Conservation (phyloP, 2,329 filamentous ascomycete species). For the Arthrocladium fulminans region DNA sequence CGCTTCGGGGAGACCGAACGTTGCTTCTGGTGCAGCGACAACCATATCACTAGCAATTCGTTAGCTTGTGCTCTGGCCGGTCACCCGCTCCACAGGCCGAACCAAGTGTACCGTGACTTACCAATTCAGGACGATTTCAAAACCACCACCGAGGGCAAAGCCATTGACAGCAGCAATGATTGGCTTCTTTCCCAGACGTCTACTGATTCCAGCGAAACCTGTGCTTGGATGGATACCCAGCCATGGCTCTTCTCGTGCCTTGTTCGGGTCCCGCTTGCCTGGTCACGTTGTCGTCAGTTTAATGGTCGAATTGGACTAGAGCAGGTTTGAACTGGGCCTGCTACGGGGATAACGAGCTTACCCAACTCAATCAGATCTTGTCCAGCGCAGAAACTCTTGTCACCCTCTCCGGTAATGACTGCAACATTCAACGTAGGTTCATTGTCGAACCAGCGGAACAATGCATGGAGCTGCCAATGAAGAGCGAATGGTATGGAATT, state of each 20-base stretch:
- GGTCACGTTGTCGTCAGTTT: background rate
- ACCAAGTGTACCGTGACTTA: slow-evolving; percentile 10
- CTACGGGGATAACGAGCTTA: slow-evolving; percentile 12
- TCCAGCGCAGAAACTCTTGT: slow-evolving; percentile 38
- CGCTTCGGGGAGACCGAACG: slow-evolving; percentile 64
- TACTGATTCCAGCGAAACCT: slow-evolving; percentile 39
- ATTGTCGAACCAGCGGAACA: slow-evolving; percentile 40
- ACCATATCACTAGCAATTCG: slow-evolving; percentile 61
- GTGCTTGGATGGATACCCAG: slow-evolving; percentile 22
- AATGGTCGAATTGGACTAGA: too few relatives aligned
- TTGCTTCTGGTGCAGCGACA: slow-evolving; percentile 48
- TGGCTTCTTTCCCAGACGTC: slow-evolving; percentile 62
- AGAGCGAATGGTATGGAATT: slow-evolving; percentile 38
- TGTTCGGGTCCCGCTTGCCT: slow-evolving; percentile 7
- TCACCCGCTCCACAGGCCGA: too few relatives aligned
- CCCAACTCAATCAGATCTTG: slow-evolving; percentile 37
- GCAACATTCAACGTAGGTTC: slow-evolving; percentile 36
- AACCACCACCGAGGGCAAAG: slow-evolving; percentile 63
- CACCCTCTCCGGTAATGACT: slow-evolving; percentile 36
- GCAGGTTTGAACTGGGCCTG: too few relatives aligned
- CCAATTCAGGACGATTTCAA: slow-evolving; percentile 51
- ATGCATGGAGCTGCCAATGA: slow-evolving; percentile 33
- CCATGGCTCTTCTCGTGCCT: slow-evolving; percentile 15
- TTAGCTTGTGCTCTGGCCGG: slow-evolving; percentile 32
- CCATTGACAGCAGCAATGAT: slow-evolving; percentile 70